Percentiles rank a stretch among this genome's conserved stretches.
Conservation (phyloP, 192 early-diverging fungal genomes). For the Jimgerdemannia lactiflua region DNA sequence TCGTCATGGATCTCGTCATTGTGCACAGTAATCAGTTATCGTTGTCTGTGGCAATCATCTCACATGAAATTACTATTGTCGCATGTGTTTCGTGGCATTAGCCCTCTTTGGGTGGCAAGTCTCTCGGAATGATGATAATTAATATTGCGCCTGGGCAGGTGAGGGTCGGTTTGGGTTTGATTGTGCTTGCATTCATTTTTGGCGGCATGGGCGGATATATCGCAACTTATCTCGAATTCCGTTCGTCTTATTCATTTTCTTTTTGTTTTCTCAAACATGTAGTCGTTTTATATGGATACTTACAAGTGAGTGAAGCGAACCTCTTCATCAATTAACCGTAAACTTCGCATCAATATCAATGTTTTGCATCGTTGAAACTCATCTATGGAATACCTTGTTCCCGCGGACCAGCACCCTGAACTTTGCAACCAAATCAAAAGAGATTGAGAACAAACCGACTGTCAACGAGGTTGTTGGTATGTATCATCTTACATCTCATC, state of each 20-base stretch:
- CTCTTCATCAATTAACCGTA: too few species aligned
- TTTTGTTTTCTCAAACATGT: not conserved
- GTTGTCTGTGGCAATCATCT: not conserved
- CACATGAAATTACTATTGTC: too few species aligned
- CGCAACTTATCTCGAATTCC: too few species aligned
- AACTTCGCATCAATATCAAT: not conserved
- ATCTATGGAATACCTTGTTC: not conserved
- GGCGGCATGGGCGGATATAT: slow-evolving; percentile 81
- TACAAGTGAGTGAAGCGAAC: not conserved
- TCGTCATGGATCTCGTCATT: not conserved
- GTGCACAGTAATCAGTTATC: not conserved
- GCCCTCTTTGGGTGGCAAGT: slow-evolving; percentile 87
- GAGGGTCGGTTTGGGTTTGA: not conserved
- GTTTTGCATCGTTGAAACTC: not conserved
- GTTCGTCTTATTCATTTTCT: slow-evolving; percentile 11
- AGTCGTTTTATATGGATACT: not conserved
- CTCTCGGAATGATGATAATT: slow-evolving; percentile 83
- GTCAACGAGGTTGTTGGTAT: slow-evolving; percentile 61
- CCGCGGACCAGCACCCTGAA: slow-evolving; percentile 79
- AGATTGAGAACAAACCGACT: slow-evolving; percentile 76
- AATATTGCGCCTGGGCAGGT: slow-evolving; percentile 55
- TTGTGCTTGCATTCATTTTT: slow-evolving; percentile 84
- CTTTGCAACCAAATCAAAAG: slow-evolving; percentile 92
- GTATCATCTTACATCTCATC: not conserved
- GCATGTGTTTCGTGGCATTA: not conserved